Base-by-base conservation (phyloP, 1,284 basidiomycete genomes). In the Cryptococcus sp. region DNA sequence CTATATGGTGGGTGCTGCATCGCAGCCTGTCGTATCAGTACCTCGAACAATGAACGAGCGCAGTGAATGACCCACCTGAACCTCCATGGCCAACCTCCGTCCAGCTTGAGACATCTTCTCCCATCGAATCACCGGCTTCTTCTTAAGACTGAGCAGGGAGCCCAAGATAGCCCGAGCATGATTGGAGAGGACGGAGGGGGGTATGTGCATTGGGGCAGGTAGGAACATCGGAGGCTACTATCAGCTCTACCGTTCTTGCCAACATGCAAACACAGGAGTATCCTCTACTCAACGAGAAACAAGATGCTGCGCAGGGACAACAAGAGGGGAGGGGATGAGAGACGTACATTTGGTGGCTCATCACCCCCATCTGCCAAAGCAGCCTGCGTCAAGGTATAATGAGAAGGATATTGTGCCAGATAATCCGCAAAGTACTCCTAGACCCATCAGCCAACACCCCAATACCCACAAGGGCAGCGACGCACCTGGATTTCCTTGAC, bases 351-450 rank as follows among this genome's bases (percentile, higher is more conserved):
- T 11, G 72, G 58, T 26, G 72, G 69, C 12, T 69, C 71, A 10
- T 69, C 71, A 11, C 69, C 68, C 19, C 71, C 72, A 38, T 72
- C 69, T 14, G 62, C 62, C 11, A 74, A 55, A 3, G 73, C 66
- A 2, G 69, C 68, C 58, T 87, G 82, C 54, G 90, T 92, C 36
- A 98, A 75, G 2, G 92, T 91, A 76, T 95, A 97, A 31, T 97
- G 78, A 31, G 80, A 86, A 0, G 91, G 84, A 5, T 92, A 79
- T 50, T 95, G 78, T 0, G 92, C 88, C 1, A 88, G 80, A 61
- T 92, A 97, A 73, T 97, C 93, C 57, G 89, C 89, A 73, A 95
- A 97, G 74, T 88, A 88, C 80, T 97, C 93, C 91, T 87, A 69
- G 14, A 31, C 40, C 6, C 16, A 45, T 54, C 44, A 59, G 56